A percentile compares a stretch with the other conserved stretches of the same genome.
phyloP scores from a whole-genome alignment of 805 yeast genomes.

The Metschnikowia hibisci region DNA sequence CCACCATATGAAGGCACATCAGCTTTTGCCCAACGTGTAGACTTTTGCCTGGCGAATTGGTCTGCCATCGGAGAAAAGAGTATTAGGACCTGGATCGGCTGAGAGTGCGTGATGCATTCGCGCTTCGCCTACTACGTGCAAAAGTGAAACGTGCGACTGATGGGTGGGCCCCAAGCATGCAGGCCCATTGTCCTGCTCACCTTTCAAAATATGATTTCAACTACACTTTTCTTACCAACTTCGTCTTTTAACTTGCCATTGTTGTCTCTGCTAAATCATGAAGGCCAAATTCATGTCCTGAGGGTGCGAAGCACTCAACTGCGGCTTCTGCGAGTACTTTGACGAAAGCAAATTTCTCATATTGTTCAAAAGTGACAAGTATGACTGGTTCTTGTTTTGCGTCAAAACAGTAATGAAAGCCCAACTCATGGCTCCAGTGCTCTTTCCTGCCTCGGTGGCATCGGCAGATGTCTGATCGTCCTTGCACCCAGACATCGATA shows the following conservation, averaged over 20 bases:
- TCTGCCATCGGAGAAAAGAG: constrained; percentile 23
- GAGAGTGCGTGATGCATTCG: constrained; percentile 1
- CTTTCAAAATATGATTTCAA: no score
- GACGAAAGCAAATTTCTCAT: constrained; percentile 60
- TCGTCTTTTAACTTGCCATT: no score
- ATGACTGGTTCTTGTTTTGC: constrained; percentile 62
- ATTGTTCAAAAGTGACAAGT: constrained; percentile 63
- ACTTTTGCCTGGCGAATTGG: constrained; percentile 39
- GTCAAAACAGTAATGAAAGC: constrained; percentile 65
- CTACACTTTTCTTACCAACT: no score
- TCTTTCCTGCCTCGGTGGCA: constrained; percentile 63
- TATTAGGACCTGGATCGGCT: not conserved
- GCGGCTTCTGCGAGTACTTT: constrained; percentile 80
- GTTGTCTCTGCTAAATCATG: constrained; percentile 13
- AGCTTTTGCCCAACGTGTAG: constrained; percentile 43
- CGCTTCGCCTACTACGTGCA: constrained; percentile 2
- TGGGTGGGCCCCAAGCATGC: not conserved
- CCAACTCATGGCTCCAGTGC: constrained; percentile 84
- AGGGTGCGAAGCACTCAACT: constrained; percentile 77
- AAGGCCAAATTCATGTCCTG: constrained; percentile 51
- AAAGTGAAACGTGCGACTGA: constrained; percentile 4
- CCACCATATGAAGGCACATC: constrained; percentile 41
- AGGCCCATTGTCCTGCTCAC: not conserved
- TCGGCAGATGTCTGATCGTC: constrained; percentile 81
- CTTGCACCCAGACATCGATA: constrained; percentile 75